These are phyloP conservation scores for Prunus fruticosa DNA, from an alignment of 306 rosid genomes.

Conservation along the genomic window DNA sequence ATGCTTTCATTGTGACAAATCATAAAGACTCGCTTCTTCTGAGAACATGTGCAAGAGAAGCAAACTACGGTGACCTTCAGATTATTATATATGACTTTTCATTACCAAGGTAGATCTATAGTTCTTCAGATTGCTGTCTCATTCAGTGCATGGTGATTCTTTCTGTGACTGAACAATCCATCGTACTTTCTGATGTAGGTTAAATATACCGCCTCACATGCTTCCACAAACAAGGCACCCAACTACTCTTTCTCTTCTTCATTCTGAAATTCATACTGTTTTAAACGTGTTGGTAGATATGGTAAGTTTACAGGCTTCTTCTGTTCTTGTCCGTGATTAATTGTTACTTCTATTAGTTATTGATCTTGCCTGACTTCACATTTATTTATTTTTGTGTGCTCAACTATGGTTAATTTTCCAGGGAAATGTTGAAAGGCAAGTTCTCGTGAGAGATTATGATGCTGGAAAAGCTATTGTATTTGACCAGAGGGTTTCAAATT, in stretches of 20 bases:
- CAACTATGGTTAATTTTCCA: slow-evolving; percentile 31
- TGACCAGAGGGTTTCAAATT: slow-evolving; percentile 58
- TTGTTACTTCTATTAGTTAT: background rate
- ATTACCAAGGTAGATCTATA: slow-evolving; percentile 57
- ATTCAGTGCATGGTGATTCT: slow-evolving; percentile 4
- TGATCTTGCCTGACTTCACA: slow-evolving; percentile 2
- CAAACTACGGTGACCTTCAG: slow-evolving; percentile 50
- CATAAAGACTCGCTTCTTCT: slow-evolving; percentile 77
- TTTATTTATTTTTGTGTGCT: background rate
- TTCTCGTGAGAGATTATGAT: slow-evolving; percentile 69
- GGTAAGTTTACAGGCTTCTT: slow-evolving; percentile 41
- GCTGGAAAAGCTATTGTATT: slow-evolving; percentile 78
- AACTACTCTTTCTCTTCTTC: slow-evolving; percentile 58
- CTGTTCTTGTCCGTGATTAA: background rate
- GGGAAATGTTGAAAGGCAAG: slow-evolving; percentile 87
- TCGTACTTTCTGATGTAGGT: slow-evolving; percentile 45
- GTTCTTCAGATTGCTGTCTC: background rate
- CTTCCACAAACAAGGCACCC: slow-evolving; percentile 85
- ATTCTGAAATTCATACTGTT: slow-evolving; percentile 71
- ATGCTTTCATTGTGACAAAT: slow-evolving; percentile 86
- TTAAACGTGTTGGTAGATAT: slow-evolving; percentile 73
- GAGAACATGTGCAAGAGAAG: slow-evolving; percentile 78
- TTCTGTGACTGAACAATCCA: slow-evolving; percentile 4
- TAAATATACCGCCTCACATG: slow-evolving; percentile 69
- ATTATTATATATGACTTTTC: slow-evolving; percentile 88